phyloP scores from a whole-genome alignment of 2,329 filamentous ascomycete genomes.

The Rutstroemia sp. region DNA sequence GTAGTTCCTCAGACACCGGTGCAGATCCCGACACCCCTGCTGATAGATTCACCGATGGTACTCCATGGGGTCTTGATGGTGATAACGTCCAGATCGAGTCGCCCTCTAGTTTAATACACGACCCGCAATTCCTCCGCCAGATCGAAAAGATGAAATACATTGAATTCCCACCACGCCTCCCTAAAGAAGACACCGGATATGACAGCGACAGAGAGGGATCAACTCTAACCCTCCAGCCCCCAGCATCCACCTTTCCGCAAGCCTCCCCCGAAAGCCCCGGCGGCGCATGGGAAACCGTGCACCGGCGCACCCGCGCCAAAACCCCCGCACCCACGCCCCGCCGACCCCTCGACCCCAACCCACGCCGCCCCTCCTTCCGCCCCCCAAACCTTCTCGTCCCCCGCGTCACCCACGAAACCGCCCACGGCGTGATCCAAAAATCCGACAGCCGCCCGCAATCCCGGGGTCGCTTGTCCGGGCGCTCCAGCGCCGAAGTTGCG shows the following conservation, averaged over 20 bases:
- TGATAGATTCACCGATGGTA: constrained; percentile 20
- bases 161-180: constrained; percentile 13
- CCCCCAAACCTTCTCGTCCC: constrained; percentile 22
- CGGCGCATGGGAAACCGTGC: constrained; percentile 22
- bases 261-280: constrained; percentile 11
- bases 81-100: constrained; percentile 20
- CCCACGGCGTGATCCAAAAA: constrained; percentile 19
- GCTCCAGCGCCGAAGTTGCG: constrained; percentile 35
- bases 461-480: constrained; percentile 23
- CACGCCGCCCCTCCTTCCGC: constrained; percentile 35
- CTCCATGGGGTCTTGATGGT: constrained; percentile 21
- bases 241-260: neutral
- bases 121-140: constrained; percentile 14
- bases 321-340: constrained; percentile 32
- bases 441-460: constrained; percentile 16
- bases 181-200: constrained; percentile 24
- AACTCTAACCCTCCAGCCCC: constrained; percentile 16
- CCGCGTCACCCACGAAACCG: constrained; percentile 21
- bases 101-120: constrained; percentile 18
- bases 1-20: constrained; percentile 41
- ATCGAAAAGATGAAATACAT: constrained; percentile 9
- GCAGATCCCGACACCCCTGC: constrained; percentile 33
- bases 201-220: constrained; percentile 24
- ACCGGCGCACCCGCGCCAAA: constrained; percentile 30
- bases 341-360: constrained; percentile 37